A percentile compares a stretch with the other conserved stretches of the same genome.
These are phyloP conservation scores for Gloeophyllum trabeum DNA, from an alignment of 768 basidiomycete genomes.

Conservation along the genomic window DNA sequence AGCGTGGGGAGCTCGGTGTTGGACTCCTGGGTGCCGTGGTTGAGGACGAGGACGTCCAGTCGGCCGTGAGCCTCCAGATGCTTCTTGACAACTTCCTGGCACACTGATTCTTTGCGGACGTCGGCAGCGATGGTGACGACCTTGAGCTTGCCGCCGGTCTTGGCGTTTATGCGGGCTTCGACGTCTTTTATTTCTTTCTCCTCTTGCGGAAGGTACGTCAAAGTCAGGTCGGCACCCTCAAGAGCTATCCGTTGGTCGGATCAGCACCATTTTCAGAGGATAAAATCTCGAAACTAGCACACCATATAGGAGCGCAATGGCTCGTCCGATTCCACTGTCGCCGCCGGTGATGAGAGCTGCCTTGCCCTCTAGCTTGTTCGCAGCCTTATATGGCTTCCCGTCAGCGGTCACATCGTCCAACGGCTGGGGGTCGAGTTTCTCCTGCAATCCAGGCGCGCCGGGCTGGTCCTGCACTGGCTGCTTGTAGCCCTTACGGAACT, in stretches of 20 bases:
- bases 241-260: constrained; percentile 11
- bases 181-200: constrained; percentile 27
- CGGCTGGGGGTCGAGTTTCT: constrained; percentile 20
- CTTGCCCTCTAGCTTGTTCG: constrained; percentile 35
- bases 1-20: constrained; percentile 24
- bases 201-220: constrained; percentile 21
- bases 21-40: constrained; percentile 32
- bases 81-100: constrained; percentile 24
- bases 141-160: constrained; percentile 24
- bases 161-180: constrained; percentile 24
- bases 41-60: constrained; percentile 29
- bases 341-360: constrained; percentile 38
- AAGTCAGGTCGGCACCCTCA: constrained; percentile 24
- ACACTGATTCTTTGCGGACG: constrained; percentile 24
- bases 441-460: constrained; percentile 18
- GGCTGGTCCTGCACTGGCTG: constrained; percentile 19
- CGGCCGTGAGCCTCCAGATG: constrained; percentile 23
- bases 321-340: constrained; percentile 37
- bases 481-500: constrained; percentile 21
- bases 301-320: constrained; percentile 29
- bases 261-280: background rate
- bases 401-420: constrained; percentile 31
- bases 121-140: constrained; percentile 26
- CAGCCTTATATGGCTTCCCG: constrained; percentile 30
- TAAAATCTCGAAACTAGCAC: constrained; percentile 1